These are phyloP conservation scores for Lunasporangiospora selenospora DNA, from an alignment of 192 early-diverging fungal genomes.

Conservation along the genomic window DNA sequence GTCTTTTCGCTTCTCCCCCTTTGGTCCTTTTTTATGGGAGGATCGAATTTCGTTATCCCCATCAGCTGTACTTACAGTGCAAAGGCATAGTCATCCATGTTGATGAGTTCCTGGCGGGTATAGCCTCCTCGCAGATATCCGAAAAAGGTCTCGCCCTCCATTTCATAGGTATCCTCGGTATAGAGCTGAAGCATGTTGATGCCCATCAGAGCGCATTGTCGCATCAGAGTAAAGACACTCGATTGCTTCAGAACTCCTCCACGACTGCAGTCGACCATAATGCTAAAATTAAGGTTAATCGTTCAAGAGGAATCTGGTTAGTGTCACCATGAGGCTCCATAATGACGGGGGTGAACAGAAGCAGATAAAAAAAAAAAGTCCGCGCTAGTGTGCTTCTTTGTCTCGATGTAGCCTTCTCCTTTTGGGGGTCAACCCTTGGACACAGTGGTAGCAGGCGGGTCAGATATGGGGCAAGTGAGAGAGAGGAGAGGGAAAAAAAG, in stretches of 20 bases:
- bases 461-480: too few relatives aligned
- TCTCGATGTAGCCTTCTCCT: too few relatives aligned
- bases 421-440: too few relatives aligned
- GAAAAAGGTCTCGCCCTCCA: constrained; percentile 48
- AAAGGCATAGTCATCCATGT: constrained; percentile 82
- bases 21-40: too few relatives aligned
- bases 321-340: too few relatives aligned
- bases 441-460: too few relatives aligned
- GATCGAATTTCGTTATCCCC: too few relatives aligned
- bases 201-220: constrained; percentile 84
- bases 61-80: constrained; percentile 49
- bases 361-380: too few relatives aligned
- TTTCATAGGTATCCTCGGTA: constrained; percentile 89
- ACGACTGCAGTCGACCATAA: constrained; percentile 89
- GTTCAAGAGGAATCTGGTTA: too few relatives aligned
- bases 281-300: constrained; percentile 30
- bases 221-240: constrained; percentile 70
- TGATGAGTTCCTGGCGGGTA: constrained; percentile 71
- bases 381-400: too few relatives aligned
- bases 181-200: constrained; percentile 90
- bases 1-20: neutral
- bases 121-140: constrained; percentile 60
- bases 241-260: constrained; percentile 72
- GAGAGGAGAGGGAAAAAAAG: too few relatives aligned
- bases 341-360: too few relatives aligned